Evolutionary conservation across 108 stramenopile genomes (phyloP).

Genomic region (Fragilaria crotonensis): DNA sequence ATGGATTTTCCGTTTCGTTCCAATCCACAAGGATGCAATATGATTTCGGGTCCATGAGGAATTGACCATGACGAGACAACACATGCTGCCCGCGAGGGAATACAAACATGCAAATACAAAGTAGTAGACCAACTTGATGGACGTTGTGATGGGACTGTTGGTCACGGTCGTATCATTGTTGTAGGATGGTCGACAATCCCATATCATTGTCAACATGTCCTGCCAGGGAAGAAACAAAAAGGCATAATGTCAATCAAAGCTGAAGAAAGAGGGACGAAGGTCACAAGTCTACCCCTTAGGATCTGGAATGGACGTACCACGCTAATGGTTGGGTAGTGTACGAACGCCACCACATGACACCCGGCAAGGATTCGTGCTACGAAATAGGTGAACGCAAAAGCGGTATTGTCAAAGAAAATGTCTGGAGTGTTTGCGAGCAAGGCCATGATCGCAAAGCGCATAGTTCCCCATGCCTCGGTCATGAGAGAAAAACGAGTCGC

Average conservation of each 20-base stretch:
- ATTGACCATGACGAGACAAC: conserved; percentile 89
- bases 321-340: conserved; percentile 97
- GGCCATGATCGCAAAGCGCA: conserved; percentile 66
- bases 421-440: conserved; percentile 47
- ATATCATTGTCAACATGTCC: conserved; percentile 93
- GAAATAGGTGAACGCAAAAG: conserved; percentile 90
- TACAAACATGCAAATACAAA: conserved; percentile 76
- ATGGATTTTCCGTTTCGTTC: conserved; percentile 22
- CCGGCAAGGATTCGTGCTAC: conserved; percentile 61
- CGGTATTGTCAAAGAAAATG: conserved; percentile 92
- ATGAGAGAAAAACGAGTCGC: conserved; percentile 58
- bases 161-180: conserved; percentile 64
- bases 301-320: too few species aligned
- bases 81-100: conserved; percentile 66
- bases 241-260: too few species aligned
- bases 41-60: conserved; percentile 93
- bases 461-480: conserved; percentile 81
- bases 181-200: conserved; percentile 71
- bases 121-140: conserved; percentile 88
- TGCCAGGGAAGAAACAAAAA: too few species aligned
- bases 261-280: too few species aligned
- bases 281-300: too few species aligned
- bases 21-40: conserved; percentile 62
- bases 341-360: conserved; percentile 78
- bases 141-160: conserved; percentile 37